Conservation (phyloP, 768 basidiomycete genomes). For the Punctularia strigosozonata region DNA sequence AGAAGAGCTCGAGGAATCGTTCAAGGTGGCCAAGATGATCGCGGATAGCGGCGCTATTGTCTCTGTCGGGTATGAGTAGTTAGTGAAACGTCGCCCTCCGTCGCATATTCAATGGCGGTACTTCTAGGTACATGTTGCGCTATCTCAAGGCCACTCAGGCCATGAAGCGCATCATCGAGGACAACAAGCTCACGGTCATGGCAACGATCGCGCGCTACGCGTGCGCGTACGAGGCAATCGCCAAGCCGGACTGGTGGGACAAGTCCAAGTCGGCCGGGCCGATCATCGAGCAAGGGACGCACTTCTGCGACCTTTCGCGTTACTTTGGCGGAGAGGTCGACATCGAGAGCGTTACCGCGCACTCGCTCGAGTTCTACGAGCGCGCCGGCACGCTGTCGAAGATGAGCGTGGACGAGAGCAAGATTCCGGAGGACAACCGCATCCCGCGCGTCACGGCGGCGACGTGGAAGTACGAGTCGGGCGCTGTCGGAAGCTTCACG, state of each 20-base stretch:
- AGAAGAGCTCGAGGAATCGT: conserved; percentile 55
- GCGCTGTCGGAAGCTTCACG: conserved; percentile 86
- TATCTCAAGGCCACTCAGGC: conserved; percentile 89
- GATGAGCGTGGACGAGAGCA: conserved; percentile 72
- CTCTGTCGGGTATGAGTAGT: conserved; percentile 64
- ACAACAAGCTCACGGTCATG: conserved; percentile 93
- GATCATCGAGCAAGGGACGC: conserved; percentile 86
- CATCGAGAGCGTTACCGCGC: conserved; percentile 65
- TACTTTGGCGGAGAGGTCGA: conserved; percentile 97
- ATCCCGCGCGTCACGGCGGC: conserved; percentile 91
- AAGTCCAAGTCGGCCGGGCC: conserved; percentile 84
- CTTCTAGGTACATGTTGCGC: conserved; percentile 76
- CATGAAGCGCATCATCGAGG: conserved; percentile 93
- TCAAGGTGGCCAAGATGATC: conserved; percentile 63
- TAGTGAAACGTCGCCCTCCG: not conserved
- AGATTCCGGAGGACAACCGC: conserved; percentile 77
- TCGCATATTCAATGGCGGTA: not conserved
- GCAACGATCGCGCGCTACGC: conserved; percentile 92
- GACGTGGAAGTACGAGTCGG: conserved; percentile 94
- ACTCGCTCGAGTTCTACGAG: conserved; percentile 90
- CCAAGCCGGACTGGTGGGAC: conserved; percentile 89
- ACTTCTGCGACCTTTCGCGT: conserved; percentile 93
- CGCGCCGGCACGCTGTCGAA: conserved; percentile 76
- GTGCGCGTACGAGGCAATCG: conserved; percentile 70
- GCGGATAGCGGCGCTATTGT: conserved; percentile 62